Evolutionary conservation across 305 asterid species (phyloP).

Genomic region (Plantago rigida): DNA sequence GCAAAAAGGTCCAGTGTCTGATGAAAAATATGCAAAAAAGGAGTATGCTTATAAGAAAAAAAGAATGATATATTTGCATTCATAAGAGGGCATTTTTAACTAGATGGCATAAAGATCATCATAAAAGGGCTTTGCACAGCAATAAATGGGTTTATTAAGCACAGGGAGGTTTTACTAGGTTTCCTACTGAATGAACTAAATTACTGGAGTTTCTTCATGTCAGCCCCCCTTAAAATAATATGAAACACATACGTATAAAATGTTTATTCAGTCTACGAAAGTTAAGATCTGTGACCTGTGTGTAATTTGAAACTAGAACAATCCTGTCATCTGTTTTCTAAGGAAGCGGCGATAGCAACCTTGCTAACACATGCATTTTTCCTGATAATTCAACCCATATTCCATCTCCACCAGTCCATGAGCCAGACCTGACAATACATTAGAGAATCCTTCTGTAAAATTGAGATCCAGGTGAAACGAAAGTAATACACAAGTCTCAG

Average conservation of each 20-base stretch:
- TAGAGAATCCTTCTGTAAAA: conserved; percentile 11
- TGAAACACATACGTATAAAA: not conserved
- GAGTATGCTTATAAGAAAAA: conserved; percentile 8
- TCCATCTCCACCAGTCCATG: conserved; percentile 98
- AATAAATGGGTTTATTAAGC: conserved; percentile 14
- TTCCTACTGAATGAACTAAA: not conserved
- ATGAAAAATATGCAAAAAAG: conserved; percentile 24
- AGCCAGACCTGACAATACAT: conserved; percentile 62
- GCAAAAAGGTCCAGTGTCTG: conserved; percentile 94
- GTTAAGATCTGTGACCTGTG: conserved; percentile 55
- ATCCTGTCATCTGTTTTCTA: conserved; percentile 83
- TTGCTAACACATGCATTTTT: conserved; percentile 93
- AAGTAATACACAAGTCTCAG: conserved; percentile 3
- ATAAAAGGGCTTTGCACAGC: conserved; percentile 11
- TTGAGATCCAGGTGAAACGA: conserved; percentile 17
- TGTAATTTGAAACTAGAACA: conserved; percentile 91
- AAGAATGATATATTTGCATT: conserved; percentile 4
- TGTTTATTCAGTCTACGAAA: conserved; percentile 16
- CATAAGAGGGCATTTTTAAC: not conserved
- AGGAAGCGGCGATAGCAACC: conserved; percentile 83
- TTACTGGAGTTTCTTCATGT: conserved; percentile 4
- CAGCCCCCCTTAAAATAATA: not conserved
- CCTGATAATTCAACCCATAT: conserved; percentile 97
- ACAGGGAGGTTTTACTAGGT: conserved; percentile 8
- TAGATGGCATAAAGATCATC: conserved; percentile 16